A percentile compares a stretch with the other conserved stretches of the same genome.
phyloP scores from a whole-genome alignment of 257 asterid genomes.

The Solanum sitiens region DNA sequence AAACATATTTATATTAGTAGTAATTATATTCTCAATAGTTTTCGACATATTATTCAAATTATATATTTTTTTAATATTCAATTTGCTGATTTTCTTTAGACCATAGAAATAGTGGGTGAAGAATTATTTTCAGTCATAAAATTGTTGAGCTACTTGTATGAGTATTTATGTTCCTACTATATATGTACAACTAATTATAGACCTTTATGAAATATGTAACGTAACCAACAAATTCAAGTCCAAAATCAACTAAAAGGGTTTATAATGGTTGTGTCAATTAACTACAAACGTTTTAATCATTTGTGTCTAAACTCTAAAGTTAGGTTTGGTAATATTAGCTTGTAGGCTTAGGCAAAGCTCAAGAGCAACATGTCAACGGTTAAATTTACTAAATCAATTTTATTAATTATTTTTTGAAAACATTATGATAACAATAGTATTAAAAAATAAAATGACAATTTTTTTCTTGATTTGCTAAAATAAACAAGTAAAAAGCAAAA shows the following conservation, averaged over 20 bases:
- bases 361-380: background rate
- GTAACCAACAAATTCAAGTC: background rate
- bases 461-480: background rate
- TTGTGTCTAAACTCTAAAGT: background rate
- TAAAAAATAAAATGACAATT: background rate
- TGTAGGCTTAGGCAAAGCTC: background rate
- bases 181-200: background rate
- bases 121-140: background rate
- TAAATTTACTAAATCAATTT: background rate
- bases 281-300: background rate
- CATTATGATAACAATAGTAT: background rate
- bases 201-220: background rate
- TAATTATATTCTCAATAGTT: background rate
- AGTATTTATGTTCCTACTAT: background rate
- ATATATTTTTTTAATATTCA: background rate
- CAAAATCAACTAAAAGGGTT: background rate
- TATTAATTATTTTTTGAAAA: background rate
- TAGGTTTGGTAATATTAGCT: background rate
- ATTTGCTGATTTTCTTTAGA: background rate
- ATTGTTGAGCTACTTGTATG: background rate
- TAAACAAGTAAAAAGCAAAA: background rate
- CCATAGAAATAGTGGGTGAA: background rate
- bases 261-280: background rate
- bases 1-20: too few relatives aligned
- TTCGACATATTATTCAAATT: background rate